phyloP scores from a whole-genome alignment of 176 grass and related monocot species.

The Bothriochloa decipiens region DNA sequence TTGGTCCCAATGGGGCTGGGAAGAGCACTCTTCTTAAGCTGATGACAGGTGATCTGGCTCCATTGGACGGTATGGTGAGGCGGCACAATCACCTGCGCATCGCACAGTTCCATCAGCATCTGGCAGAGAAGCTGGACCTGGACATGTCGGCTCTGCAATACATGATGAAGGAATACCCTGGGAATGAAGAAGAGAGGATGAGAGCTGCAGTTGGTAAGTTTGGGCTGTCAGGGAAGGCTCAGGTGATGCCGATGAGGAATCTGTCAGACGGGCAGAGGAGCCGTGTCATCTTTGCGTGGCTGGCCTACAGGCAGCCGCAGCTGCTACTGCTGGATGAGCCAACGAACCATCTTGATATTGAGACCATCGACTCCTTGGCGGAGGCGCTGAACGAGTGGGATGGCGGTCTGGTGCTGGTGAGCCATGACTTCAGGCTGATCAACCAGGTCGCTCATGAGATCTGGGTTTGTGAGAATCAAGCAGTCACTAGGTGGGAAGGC shows the following conservation, averaged over 20 bases:
- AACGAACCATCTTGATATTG: constrained; percentile 93
- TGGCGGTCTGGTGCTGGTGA: constrained; percentile 88
- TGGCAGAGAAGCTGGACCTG: constrained; percentile 84
- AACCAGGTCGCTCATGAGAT: constrained; percentile 99
- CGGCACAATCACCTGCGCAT: constrained; percentile 97
- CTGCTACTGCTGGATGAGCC: constrained; percentile 82
- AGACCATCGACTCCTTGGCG: constrained; percentile 91
- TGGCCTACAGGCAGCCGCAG: constrained; percentile 87
- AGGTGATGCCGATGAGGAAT: constrained; percentile 98
- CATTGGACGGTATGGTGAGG: constrained; percentile 92
- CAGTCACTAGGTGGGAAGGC: constrained; percentile 89
- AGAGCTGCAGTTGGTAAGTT: constrained; percentile 84
- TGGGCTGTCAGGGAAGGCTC: constrained; percentile 87
- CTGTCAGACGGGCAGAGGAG: constrained; percentile 87
- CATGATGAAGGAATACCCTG: constrained; percentile 97
- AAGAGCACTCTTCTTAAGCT: constrained; percentile 94
- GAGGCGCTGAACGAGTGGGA: constrained; percentile 97
- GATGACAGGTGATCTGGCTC: constrained; percentile 84
- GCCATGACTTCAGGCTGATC: constrained; percentile 96
- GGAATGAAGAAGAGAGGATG: constrained; percentile 91
- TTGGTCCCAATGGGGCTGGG: constrained; percentile 90
- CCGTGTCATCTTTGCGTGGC: constrained; percentile 87
- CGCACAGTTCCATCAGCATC: constrained; percentile 89
- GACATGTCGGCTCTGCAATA: constrained; percentile 84
- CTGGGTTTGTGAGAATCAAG: constrained; percentile 92